Evolutionary conservation across 306 rosid genomes (phyloP), one percentile per base, ranked within the genome.

Genomic region (Parietaria judaica): DNA sequence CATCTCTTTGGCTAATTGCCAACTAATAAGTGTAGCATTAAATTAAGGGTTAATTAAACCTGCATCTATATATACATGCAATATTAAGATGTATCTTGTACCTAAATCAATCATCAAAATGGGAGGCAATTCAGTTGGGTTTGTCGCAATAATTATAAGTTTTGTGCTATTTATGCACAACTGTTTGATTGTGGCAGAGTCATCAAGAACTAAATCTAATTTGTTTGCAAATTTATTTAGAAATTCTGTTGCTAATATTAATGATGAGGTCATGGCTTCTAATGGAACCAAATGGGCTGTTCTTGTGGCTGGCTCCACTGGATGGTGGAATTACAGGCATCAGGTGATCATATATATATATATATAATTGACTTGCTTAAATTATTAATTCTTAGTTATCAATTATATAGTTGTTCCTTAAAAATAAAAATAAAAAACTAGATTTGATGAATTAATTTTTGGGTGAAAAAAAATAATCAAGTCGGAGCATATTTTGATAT

Each of bases 211-310:
- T 23, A 31, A 52, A 5, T n/a, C 23, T 4, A 3, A n/a, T 23
- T 23, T 23, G 31, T 52, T 52, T 8, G 34, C 6, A 3, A 52
- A n/a, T 1, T n/a, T 52, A 7, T 8, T 52, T 52, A 35, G 31
- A 4, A 16, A 52, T 14, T 39, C 54, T 43, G 5, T 0, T 17
- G 37, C 65, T n/a, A 58, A n/a, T n/a, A n/a, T n/a, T n/a, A n/a
- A n/a, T n/a, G 54, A 14, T 34, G 54, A 67, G n/a, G 61, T 4
- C 43, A 58, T 14, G n/a, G 12, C 46, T 1, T 1, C 1, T 41
- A 5, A 41, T 5, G 82, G 80, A 50, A 81, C 66, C 39, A 70
- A 54, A 76, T 80, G 85, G 85, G 85, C 81, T 0, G 53, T 80
- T 54, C 72, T 76, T 0, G 72, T 76, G 39, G 85, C 85, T 12